phyloP scores from a whole-genome alignment of 177 flowering plant genomes.

The Vitis hybrid region DNA sequence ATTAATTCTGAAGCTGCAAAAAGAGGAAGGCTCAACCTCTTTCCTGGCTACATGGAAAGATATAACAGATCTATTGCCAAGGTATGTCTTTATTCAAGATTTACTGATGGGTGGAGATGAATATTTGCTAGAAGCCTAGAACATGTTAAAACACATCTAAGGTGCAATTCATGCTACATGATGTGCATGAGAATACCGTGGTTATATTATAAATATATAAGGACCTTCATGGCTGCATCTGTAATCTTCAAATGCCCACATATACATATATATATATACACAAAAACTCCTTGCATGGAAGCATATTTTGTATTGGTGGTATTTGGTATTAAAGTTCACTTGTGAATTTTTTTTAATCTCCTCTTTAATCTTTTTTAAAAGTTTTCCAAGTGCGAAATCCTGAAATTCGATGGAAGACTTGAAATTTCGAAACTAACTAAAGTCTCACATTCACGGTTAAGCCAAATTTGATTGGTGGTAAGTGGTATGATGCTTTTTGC shows the following conservation, averaged over 20 bases:
- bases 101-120: not conserved
- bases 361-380: too few relatives aligned
- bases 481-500: too few relatives aligned
- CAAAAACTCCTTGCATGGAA: not conserved
- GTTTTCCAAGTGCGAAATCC: too few relatives aligned
- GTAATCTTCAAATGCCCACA: not conserved
- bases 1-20: conserved; percentile 69
- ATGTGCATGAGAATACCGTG: too few relatives aligned
- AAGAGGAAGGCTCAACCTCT: conserved; percentile 79
- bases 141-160: not conserved
- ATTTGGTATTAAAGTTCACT: not conserved
- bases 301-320: not conserved
- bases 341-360: too few relatives aligned
- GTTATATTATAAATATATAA: not conserved
- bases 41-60: conserved; percentile 97
- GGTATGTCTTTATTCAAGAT: conserved; percentile 37
- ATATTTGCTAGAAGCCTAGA: not conserved
- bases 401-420: too few relatives aligned
- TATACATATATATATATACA: not conserved
- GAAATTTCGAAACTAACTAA: too few relatives aligned
- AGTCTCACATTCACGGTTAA: too few relatives aligned
- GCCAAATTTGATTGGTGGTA: too few relatives aligned
- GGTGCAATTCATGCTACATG: not conserved
- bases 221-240: not conserved
- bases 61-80: conserved; percentile 69